phyloP scores from a whole-genome alignment of 2,329 filamentous ascomycete species.

The Monilinia laxa region DNA sequence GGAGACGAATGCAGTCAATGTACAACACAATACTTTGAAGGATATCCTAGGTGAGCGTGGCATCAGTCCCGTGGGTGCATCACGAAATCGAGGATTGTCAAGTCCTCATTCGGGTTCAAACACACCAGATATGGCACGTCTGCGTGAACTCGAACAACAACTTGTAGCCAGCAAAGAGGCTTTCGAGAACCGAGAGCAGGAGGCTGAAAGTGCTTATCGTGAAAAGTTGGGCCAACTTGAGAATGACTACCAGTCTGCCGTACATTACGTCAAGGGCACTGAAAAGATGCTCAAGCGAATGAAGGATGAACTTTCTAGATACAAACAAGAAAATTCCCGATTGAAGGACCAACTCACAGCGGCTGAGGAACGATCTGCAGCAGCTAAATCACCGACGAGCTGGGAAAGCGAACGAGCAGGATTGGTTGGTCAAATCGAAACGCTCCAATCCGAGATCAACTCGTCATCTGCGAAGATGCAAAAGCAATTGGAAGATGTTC shows the following conservation, averaged over 20 bases:
- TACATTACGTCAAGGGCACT: slow-evolving; percentile 96
- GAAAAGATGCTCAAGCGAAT: slow-evolving; percentile 99
- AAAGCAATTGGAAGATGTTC: slow-evolving; percentile 65
- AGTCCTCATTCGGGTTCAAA: slow-evolving; percentile 73
- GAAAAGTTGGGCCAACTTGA: slow-evolving; percentile 93
- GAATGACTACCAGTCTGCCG: slow-evolving; percentile 95
- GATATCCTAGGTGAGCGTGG: slow-evolving; percentile 88
- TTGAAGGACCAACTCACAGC: slow-evolving; percentile 79
- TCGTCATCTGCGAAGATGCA: slow-evolving; percentile 68
- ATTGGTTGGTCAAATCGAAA: slow-evolving; percentile 67
- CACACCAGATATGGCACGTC: slow-evolving; percentile 74
- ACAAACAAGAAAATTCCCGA: slow-evolving; percentile 81
- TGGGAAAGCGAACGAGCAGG: slow-evolving; percentile 74
- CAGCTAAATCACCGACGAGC: slow-evolving; percentile 47
- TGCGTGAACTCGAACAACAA: slow-evolving; percentile 86
- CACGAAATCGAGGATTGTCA: slow-evolving; percentile 69
- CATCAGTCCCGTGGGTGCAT: slow-evolving; percentile 67
- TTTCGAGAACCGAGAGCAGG: slow-evolving; percentile 77
- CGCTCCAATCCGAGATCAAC: slow-evolving; percentile 67
- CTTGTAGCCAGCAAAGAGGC: slow-evolving; percentile 72
- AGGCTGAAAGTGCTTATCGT: slow-evolving; percentile 84
- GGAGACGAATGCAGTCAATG: slow-evolving; percentile 87
- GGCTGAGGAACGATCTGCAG: slow-evolving; percentile 55
- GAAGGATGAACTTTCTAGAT: slow-evolving; percentile 92
- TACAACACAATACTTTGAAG: slow-evolving; percentile 91